Evolutionary conservation across 805 yeast genomes (phyloP), one percentile per base, ranked within the genome.

Genomic region (Yamadazyma paraphyllophila): DNA sequence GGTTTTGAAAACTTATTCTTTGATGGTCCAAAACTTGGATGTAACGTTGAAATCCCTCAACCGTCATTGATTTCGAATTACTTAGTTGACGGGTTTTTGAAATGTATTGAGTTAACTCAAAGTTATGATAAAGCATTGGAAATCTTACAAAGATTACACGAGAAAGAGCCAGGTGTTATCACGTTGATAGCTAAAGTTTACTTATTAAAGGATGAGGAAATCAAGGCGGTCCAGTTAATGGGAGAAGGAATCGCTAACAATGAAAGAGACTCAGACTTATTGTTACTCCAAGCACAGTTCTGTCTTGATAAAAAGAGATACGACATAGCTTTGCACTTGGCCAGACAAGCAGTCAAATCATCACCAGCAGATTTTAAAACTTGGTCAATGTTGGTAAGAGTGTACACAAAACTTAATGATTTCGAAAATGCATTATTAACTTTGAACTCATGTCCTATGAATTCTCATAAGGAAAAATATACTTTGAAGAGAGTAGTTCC

Each of bases 361-460:
- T 74, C 85, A 0, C 96, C 96, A 2, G 83, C 90, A 5, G 86
- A 82, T 55, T 86, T 85, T 61, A 77, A 73, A 52, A 79, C 89
- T 2, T 87, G 96, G 96, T 75, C 83, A 3, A 65, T 78, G 46
- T 63, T 87, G 47, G 86, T 85, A 7, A 74, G 75, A 53, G 77
- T 80, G 1, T 85, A 86, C 61, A 78, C 85, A 33, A 74, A 76
- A 37, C 59, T 79, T 42, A 81, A 81, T 24, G 83, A 85, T 61
- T 79, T 80, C 59, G 91, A 85, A 59, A 78, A 83, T 53, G 87
- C 94, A 1, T 69, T 87, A 43, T 65, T 85, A 46, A 79, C 90
- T 1, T 70, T 87, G 52, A 87, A 87, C 56, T 82, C 92, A 12
- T 85, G 91, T 57, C 95, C 95, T 17, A 85, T 87, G 89, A 82